These are phyloP conservation scores for Acanthamoeba castellanii DNA, from an alignment of 208 protist species.

Conservation along the genomic window DNA sequence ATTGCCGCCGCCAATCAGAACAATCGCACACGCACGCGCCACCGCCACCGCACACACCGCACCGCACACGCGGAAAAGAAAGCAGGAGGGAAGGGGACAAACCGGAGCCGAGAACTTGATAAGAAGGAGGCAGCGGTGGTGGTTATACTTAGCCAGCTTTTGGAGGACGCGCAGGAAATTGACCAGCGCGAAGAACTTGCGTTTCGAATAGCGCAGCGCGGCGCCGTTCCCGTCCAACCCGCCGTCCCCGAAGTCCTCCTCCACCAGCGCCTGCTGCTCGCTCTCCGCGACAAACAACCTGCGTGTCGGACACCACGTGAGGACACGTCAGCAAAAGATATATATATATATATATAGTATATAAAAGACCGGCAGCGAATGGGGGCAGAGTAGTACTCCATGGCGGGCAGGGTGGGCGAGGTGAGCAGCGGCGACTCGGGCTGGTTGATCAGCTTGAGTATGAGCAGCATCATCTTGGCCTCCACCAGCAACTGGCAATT, in stretches of 20 bases:
- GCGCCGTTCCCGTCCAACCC: background rate
- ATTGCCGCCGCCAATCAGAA: background rate
- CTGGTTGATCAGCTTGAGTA: conserved; percentile 73
- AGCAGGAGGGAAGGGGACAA: background rate
- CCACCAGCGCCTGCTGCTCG: background rate
- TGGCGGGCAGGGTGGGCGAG: background rate
- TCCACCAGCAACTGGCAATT: conserved; percentile 59
- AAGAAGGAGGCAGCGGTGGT: conserved; percentile 39
- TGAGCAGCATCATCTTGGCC: conserved; percentile 70
- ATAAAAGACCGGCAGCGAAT: background rate
- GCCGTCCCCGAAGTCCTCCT: background rate
- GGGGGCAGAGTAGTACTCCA: background rate
- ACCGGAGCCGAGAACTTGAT: conserved; percentile 62
- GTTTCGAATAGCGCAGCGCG: background rate
- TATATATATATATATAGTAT: no score
- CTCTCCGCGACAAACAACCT: conserved; percentile 35
- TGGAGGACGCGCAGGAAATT: conserved; percentile 73
- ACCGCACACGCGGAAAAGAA: background rate
- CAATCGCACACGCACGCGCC: background rate
- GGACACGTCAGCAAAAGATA: no score
- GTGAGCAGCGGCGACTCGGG: background rate
- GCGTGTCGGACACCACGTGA: background rate
- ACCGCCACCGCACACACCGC: background rate
- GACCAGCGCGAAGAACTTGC: conserved; percentile 71
- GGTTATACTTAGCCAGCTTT: conserved; percentile 58